A percentile compares a stretch with the other conserved stretches of the same genome.
These are phyloP conservation scores for Dactylellina parvicollis DNA, from an alignment of 2,329 filamentous ascomycete species.

Conservation along the genomic window DNA sequence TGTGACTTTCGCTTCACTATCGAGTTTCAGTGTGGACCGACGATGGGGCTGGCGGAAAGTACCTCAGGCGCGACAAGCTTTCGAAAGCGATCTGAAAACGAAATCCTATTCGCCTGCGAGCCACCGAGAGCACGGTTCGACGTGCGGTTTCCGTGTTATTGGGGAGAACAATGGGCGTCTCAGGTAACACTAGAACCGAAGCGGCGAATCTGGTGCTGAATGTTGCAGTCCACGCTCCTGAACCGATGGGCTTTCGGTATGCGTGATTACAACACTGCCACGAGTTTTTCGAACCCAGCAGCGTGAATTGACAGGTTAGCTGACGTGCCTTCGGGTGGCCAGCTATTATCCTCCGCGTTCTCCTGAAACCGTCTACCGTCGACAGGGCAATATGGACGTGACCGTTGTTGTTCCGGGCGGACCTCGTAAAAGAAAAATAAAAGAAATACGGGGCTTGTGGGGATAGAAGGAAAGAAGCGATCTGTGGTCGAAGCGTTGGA, in stretches of 20 bases:
- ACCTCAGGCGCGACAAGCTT: conserved; percentile 17
- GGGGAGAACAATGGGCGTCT: conserved; percentile 30
- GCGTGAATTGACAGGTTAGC: conserved; percentile 32
- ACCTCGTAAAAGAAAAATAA: conserved; percentile 24
- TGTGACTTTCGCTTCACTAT: conserved; percentile 29
- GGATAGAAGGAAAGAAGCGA: conserved; percentile 20
- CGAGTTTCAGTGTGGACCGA: conserved; percentile 47
- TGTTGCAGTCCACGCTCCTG: conserved; percentile 32
- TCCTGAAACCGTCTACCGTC: conserved; percentile 16
- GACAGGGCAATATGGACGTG: conserved; percentile 47
- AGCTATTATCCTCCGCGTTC: conserved; percentile 1
- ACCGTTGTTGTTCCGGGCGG: conserved; percentile 37
- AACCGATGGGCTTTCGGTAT: conserved; percentile 15
- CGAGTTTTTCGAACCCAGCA: conserved; percentile 33
- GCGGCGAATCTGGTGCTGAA: conserved; percentile 40
- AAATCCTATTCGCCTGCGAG: conserved; percentile 26
- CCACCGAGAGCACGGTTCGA: conserved; percentile 30
- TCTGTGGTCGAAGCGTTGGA: conserved; percentile 15
- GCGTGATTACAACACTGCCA: conserved; percentile 46
- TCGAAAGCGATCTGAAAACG: conserved; percentile 18
- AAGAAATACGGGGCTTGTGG: conserved; percentile 27
- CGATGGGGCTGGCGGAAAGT: conserved; percentile 23
- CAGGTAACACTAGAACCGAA: conserved; percentile 50
- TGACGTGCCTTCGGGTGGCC: conserved; percentile 24
- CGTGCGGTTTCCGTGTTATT: conserved; percentile 40